Base-by-base conservation (phyloP, 73 alveolate species). In the Stentor roeselii region DNA sequence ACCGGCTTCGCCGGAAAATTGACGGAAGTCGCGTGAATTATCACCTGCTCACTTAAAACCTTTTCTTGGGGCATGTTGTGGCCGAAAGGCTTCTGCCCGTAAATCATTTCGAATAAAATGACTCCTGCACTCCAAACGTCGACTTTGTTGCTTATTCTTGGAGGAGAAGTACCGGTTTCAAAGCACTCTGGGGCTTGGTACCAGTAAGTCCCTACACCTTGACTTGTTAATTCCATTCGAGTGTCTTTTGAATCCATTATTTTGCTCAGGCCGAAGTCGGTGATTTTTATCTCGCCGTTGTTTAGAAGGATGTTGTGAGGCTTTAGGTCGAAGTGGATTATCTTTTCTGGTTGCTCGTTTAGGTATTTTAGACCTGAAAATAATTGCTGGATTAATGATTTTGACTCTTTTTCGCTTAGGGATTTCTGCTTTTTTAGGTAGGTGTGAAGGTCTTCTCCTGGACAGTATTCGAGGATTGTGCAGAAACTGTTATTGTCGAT, bases 131-230 rank as follows among this genome's bases (percentile, higher is more conserved):
- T 89, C 99, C 99, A 97, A 34, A 97, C 95, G 88, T 97, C 99
- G 34, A 97, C 98, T 83, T 98, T 98, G 3, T 98, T 88, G 77
- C 92, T 88, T 2, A 98, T 98, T 84, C 83, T 85, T 35, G 93
- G 91, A 59, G 97, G 95, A 67, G 89, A 88, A 31, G 90, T 88
- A 42, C 93, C 95, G 39, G 67, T 85, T 60, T 92, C 93, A 82
- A 97, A 97, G 78, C 99, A 97, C 83, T 98, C 99, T 14, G 99
- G 99, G 42, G 99, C 99, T 83, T 93, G 94, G 86, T 98, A 98
- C 99, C 99, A 98, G 89, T 95, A 97, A 0, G 99, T 98, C 21
- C 99, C 99, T 3, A 95, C 98, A n/a, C 99, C 99, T 78, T 95
- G 92, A 2, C 98, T 92, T 15, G 99, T 98, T 76, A 98, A 90